Conservation (phyloP, 345 rosid species). For the Mallotus nudiflorus region DNA sequence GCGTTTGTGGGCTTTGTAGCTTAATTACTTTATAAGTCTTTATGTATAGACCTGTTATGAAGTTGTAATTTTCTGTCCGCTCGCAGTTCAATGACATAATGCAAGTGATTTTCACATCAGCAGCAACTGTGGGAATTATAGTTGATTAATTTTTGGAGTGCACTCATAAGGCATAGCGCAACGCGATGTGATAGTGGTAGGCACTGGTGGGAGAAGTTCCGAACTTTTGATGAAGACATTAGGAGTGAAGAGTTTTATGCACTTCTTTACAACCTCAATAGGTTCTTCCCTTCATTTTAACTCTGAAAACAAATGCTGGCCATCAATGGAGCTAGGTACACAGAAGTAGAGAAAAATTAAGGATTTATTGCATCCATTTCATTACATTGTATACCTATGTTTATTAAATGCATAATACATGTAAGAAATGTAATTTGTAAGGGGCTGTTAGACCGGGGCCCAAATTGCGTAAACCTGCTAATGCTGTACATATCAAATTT, state of each 20-base stretch:
- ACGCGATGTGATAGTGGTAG: constrained; percentile 75
- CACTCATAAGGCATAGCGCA: constrained; percentile 55
- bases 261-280: constrained; percentile 65
- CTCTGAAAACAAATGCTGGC: background rate
- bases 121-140: constrained; percentile 67
- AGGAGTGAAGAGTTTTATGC: constrained; percentile 75
- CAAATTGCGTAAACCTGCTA: too few species aligned
- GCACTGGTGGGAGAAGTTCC: constrained; percentile 89
- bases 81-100: constrained; percentile 80
- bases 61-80: background rate
- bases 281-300: constrained; percentile 87
- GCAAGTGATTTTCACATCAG: constrained; percentile 89
- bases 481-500: too few species aligned
- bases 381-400: background rate
- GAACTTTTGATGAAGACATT: constrained; percentile 47
- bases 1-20: constrained; percentile 18
- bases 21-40: too few species aligned
- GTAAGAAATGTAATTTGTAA: too few species aligned
- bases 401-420: background rate
- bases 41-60: too few species aligned
- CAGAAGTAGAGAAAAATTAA: background rate
- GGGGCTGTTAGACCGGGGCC: too few species aligned
- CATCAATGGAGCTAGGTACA: background rate
- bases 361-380: background rate
- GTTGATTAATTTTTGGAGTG: constrained; percentile 60